These are phyloP conservation scores for Ceratobasidium sp. DNA, from an alignment of 1,284 basidiomycete species.

Conservation along the genomic window DNA sequence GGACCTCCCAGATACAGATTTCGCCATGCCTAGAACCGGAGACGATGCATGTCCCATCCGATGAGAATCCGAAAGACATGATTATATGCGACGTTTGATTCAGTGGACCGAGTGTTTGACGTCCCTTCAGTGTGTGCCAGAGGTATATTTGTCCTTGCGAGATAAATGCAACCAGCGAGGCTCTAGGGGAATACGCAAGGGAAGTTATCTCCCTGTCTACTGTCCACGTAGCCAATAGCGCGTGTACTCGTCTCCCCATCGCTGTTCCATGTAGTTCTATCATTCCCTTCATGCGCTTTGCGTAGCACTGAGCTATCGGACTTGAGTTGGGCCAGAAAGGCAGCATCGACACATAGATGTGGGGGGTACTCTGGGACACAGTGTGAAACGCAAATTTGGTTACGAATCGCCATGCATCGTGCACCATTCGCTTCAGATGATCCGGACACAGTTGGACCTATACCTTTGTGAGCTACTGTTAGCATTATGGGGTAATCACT, in stretches of 20 bases:
- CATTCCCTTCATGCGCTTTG: too few species aligned
- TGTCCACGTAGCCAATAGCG: neutral
- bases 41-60: neutral
- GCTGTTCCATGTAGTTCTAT: neutral
- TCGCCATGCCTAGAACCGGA: neutral
- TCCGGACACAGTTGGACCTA: too few species aligned
- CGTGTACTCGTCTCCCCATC: neutral
- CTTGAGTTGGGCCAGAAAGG: neutral
- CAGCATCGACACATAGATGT: neutral
- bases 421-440: too few species aligned
- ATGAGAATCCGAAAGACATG: neutral
- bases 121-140: too few species aligned
- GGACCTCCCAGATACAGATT: neutral
- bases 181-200: neutral
- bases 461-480: too few species aligned
- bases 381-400: neutral
- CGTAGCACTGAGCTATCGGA: neutral
- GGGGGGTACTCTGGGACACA: neutral
- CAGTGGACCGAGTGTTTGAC: too few species aligned
- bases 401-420: neutral
- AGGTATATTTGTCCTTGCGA: too few species aligned
- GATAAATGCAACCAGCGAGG: too few species aligned
- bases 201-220: neutral
- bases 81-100: neutral
- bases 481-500: too few species aligned